phyloP scores from a whole-genome alignment of 352 stramenopile species.

The Nothophytophthora sp. region DNA sequence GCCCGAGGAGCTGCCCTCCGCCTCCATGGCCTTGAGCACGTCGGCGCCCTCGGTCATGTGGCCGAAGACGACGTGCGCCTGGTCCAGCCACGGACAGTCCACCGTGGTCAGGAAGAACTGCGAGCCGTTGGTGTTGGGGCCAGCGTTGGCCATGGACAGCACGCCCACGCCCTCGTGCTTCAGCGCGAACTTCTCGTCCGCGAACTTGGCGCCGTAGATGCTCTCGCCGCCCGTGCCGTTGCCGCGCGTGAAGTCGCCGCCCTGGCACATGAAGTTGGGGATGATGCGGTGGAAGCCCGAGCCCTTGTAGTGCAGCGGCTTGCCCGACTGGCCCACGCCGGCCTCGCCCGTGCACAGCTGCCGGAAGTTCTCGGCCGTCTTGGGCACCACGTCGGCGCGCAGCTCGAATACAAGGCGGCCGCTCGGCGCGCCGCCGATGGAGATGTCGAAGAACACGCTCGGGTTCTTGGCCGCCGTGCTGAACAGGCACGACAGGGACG shows the following conservation, averaged over 20 bases:
- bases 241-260: conserved; percentile 96
- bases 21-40: conserved; percentile 97
- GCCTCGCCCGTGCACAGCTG: conserved; percentile 97
- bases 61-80: conserved; percentile 93
- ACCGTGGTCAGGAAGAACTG: conserved; percentile 98
- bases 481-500: conserved; percentile 38
- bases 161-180: conserved; percentile 90
- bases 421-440: conserved; percentile 89
- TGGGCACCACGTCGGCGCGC: conserved; percentile 95
- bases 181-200: conserved; percentile 96
- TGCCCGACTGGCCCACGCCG: conserved; percentile 81
- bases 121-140: conserved; percentile 97
- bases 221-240: conserved; percentile 90
- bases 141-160: conserved; percentile 97
- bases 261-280: conserved; percentile 95
- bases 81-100: conserved; percentile 91
- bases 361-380: conserved; percentile 99
- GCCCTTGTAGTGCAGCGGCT: conserved; percentile 88
- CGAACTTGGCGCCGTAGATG: conserved; percentile 96
- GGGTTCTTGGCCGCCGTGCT: conserved; percentile 78
- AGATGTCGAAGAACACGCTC: conserved; percentile 97
- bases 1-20: conserved; percentile 91
- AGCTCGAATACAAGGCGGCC: conserved; percentile 91
- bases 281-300: conserved; percentile 94
- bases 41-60: conserved; percentile 93